These are phyloP conservation scores for Colletotrichum sp. DNA, from an alignment of 2,329 filamentous ascomycete species.

Conservation along the genomic window DNA sequence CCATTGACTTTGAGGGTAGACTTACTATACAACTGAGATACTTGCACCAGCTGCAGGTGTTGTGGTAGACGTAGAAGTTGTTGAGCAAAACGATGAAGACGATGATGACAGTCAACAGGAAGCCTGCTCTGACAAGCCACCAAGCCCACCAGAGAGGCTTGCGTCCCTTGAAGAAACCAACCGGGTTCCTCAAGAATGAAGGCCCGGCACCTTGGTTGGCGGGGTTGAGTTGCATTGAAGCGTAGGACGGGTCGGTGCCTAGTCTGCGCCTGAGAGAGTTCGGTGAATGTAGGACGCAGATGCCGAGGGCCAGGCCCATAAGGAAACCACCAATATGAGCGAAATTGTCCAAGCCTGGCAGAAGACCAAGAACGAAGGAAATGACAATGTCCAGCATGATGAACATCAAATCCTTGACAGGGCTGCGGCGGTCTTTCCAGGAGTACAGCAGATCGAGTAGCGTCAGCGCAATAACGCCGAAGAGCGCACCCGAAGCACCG, in stretches of 20 bases:
- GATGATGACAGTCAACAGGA: conserved; percentile 80
- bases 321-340: conserved; percentile 95
- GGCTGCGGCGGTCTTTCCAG: conserved; percentile 80
- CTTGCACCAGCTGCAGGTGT: conserved; percentile 90
- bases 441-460: conserved; percentile 92
- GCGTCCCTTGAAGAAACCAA: conserved; percentile 88
- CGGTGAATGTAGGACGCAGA: conserved; percentile 89
- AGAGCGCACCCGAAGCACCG: conserved; percentile 88
- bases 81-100: conserved; percentile 86
- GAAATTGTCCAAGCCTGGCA: conserved; percentile 96
- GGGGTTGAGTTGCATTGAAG: conserved; percentile 64
- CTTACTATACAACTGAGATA: conserved; percentile 91
- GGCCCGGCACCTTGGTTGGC: conserved; percentile 50
- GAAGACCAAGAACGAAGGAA: conserved; percentile 87
- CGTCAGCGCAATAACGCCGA: conserved; percentile 88
- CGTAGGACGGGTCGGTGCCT: conserved; percentile 72
- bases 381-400: conserved; percentile 86
- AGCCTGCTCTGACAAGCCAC: conserved; percentile 86
- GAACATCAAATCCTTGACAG: conserved; percentile 85
- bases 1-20: conserved; percentile 29
- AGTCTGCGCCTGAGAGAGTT: conserved; percentile 78
- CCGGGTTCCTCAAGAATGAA: conserved; percentile 64
- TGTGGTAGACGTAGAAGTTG: conserved; percentile 86
- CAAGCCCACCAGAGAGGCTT: conserved; percentile 97
- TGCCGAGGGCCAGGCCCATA: conserved; percentile 86